Percentiles rank a stretch among this genome's conserved stretches.
Evolutionary conservation across 108 stramenopile genomes (phyloP).

Genomic region (Fistulifera pelliculosa): DNA sequence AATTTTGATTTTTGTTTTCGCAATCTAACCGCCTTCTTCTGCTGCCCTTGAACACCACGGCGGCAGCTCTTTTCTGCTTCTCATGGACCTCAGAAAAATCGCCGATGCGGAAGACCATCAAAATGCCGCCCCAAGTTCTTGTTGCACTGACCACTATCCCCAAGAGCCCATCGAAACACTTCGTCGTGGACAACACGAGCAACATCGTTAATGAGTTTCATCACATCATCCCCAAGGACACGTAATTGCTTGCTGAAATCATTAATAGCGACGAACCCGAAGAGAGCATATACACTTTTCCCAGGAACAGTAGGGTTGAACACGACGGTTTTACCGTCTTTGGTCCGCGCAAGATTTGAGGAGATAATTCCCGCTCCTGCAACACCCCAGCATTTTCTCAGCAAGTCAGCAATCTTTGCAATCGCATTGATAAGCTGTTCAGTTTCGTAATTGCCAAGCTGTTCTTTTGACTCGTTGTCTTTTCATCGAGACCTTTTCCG

Average conservation of each 20-base stretch:
- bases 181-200: constrained; percentile 88
- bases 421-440: constrained; percentile 87
- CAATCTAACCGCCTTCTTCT: constrained; percentile 4
- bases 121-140: constrained; percentile 97
- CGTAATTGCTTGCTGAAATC: constrained; percentile 79
- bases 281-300: constrained; percentile 83
- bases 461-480: constrained; percentile 17
- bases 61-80: constrained; percentile 51
- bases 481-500: constrained; percentile 6
- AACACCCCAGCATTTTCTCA: constrained; percentile 95
- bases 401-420: constrained; percentile 85
- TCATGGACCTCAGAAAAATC: constrained; percentile 53
- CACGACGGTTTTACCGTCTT: constrained; percentile 63
- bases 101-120: constrained; percentile 89
- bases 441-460: constrained; percentile 85
- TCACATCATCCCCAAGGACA: constrained; percentile 83
- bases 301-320: constrained; percentile 92
- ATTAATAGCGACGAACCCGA: constrained; percentile 90
- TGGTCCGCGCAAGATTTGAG: constrained; percentile 71
- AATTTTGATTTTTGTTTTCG: constrained; percentile 7
- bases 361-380: constrained; percentile 95
- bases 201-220: constrained; percentile 93
- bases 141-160: constrained; percentile 89
- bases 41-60: constrained; percentile 45
- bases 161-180: constrained; percentile 81